Evolutionary conservation across 768 basidiomycete genomes (phyloP).

Genomic region (Cystoderma amianthinum): DNA sequence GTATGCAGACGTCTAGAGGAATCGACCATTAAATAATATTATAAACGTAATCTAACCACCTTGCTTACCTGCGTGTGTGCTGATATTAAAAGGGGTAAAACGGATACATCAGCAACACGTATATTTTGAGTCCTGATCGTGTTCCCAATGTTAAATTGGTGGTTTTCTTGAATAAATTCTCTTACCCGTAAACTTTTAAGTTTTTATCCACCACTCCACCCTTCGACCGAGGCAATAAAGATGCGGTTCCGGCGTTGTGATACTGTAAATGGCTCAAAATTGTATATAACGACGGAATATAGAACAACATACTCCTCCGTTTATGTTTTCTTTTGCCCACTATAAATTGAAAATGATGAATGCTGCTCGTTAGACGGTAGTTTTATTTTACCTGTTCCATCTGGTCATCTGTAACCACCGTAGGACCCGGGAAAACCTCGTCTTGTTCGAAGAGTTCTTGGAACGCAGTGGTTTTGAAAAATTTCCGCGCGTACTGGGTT

Average conservation of each 20-base stretch:
- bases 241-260: slow-evolving; percentile 27
- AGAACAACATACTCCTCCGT: slow-evolving; percentile 14
- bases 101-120: slow-evolving; percentile 37
- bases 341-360: neutral
- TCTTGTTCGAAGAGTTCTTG: slow-evolving; percentile 18
- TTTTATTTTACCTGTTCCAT: slow-evolving; percentile 18
- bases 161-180: neutral
- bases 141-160: neutral
- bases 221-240: slow-evolving; percentile 25
- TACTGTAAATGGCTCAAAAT: slow-evolving; percentile 11
- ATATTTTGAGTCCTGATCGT: slow-evolving; percentile 37
- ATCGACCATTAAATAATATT: neutral
- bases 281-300: neutral
- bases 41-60: neutral
- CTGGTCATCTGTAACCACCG: slow-evolving; percentile 13
- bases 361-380: too few relatives aligned
- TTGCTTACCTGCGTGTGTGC: slow-evolving; percentile 24
- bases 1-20: slow-evolving; percentile 12
- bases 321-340: slow-evolving; percentile 16
- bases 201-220: slow-evolving; percentile 14
- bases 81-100: slow-evolving; percentile 31
- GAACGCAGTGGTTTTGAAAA: slow-evolving; percentile 21
- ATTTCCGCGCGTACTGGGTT: slow-evolving; percentile 21
- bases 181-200: slow-evolving; percentile 17
- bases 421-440: slow-evolving; percentile 20